These are phyloP conservation scores for Spergularia bocconei DNA, from an alignment of 148 eudicot genomes.

Conservation along the genomic window DNA sequence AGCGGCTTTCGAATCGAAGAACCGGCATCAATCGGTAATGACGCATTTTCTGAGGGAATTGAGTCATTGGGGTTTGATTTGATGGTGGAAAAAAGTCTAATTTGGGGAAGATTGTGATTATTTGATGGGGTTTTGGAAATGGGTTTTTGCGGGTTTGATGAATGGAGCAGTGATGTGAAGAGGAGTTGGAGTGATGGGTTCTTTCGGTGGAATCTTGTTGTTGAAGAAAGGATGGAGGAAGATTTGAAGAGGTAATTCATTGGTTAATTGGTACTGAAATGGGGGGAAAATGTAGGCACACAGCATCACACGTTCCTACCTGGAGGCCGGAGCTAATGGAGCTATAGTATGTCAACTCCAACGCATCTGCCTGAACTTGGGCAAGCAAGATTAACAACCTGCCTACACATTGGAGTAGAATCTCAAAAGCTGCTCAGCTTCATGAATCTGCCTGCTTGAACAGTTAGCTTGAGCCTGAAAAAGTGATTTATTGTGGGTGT, in stretches of 20 bases:
- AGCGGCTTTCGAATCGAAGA: constrained; percentile 72
- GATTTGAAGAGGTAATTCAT: constrained; percentile 27
- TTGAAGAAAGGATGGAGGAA: constrained; percentile 1
- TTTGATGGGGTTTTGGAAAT: constrained; percentile 14
- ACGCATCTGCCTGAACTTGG: too few relatives aligned
- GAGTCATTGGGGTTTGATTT: constrained; percentile 10
- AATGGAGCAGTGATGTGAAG: neutral
- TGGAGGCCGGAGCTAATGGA: too few relatives aligned
- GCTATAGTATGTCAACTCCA: too few relatives aligned
- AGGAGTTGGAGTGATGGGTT: neutral
- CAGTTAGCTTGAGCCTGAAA: too few relatives aligned
- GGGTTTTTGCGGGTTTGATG: constrained; percentile 8
- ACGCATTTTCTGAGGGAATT: neutral
- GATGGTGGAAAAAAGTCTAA: constrained; percentile 9
- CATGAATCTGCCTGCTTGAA: too few relatives aligned
- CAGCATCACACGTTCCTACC: neutral
- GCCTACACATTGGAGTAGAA: too few relatives aligned
- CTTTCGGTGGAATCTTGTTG: neutral
- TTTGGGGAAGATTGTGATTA: constrained; percentile 11
- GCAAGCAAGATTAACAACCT: too few relatives aligned
- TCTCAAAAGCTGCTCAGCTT: too few relatives aligned
- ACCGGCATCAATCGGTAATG: constrained; percentile 58
- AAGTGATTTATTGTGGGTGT: too few relatives aligned
- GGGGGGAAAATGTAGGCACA: neutral
- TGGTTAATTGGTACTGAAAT: neutral